A percentile compares a stretch with the other conserved stretches of the same genome.
phyloP scores from a whole-genome alignment of 106 monocot genomes.

The Dendrobium catenatum region DNA sequence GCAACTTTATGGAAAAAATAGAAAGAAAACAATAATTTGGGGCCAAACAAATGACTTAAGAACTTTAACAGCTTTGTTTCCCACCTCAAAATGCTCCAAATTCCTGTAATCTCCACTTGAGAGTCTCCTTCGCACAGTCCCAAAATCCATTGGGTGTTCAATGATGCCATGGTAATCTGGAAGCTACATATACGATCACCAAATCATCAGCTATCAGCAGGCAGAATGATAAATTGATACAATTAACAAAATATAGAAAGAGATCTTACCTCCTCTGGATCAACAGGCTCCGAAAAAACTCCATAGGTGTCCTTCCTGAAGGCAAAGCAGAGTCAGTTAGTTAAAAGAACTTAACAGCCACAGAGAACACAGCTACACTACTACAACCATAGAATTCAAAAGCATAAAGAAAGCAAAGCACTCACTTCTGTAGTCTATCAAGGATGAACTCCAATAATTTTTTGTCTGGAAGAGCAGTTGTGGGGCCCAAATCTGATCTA shows the following conservation, averaged over 20 bases:
- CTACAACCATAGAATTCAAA: not conserved
- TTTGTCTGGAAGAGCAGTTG: constrained; percentile 84
- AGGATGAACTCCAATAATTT: constrained; percentile 95
- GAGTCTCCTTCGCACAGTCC: constrained; percentile 51
- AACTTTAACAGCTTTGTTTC: constrained; percentile 7
- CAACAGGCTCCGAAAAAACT: constrained; percentile 87
- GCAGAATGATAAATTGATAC: not conserved
- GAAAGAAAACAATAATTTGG: not conserved
- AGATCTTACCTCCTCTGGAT: constrained; percentile 61
- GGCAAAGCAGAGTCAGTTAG: constrained; percentile 7
- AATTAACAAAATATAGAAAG: not conserved
- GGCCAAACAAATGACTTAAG: not conserved
- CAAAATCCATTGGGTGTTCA: constrained; percentile 70
- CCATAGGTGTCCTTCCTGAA: constrained; percentile 92
- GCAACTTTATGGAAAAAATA: not conserved
- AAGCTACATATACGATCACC: constrained; percentile 33
- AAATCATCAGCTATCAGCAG: not conserved
- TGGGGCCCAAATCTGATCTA: constrained; percentile 47
- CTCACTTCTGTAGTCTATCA: constrained; percentile 94
- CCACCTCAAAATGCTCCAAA: constrained; percentile 77
- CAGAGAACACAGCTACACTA: not conserved
- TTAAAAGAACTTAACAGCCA: constrained; percentile 5
- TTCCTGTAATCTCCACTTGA: constrained; percentile 29
- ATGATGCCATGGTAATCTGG: constrained; percentile 84
- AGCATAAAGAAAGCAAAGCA: constrained; percentile 6